A percentile compares a stretch with the other conserved stretches of the same genome.
phyloP scores from a whole-genome alignment of 1,139 yeast genomes.

The Geotrichum bryndzae region DNA sequence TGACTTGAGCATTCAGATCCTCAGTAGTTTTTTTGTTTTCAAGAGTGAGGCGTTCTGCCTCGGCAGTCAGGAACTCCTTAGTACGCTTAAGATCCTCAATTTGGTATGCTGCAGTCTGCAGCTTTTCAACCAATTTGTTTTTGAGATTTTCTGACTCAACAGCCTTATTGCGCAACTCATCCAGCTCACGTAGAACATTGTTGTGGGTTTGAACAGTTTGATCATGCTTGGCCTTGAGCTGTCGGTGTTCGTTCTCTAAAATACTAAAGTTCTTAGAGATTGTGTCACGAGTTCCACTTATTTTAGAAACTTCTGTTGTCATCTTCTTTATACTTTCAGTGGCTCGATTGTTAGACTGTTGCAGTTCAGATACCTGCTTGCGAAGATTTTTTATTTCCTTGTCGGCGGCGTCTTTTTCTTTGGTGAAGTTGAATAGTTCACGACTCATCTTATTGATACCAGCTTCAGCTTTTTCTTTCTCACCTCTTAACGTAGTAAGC shows the following conservation, averaged over 20 bases:
- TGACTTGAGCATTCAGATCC: conserved; percentile 17
- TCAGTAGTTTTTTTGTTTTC: conserved; percentile 15
- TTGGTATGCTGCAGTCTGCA: conserved; percentile 30
- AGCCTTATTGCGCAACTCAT: conserved; percentile 22
- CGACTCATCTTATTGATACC: conserved; percentile 89
- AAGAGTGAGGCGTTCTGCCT: conserved; percentile 22
- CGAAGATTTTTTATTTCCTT: conserved; percentile 36
- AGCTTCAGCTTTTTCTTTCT: conserved; percentile 68
- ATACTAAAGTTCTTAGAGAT: conserved; percentile 14
- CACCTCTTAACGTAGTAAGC: conserved; percentile 39
- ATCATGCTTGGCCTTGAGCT: conserved; percentile 11
- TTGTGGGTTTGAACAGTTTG: conserved; percentile 4
- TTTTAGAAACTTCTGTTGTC: conserved; percentile 19
- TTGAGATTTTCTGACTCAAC: conserved; percentile 28
- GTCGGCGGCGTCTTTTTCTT: conserved; percentile 52
- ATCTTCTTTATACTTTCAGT: conserved; percentile 18
- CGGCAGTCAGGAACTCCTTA: conserved; percentile 19
- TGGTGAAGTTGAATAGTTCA: conserved; percentile 63
- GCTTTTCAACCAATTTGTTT: conserved; percentile 31
- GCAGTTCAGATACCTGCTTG: conserved; percentile 24
- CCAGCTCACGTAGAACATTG: conserved; percentile 21
- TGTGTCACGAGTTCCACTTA: conserved; percentile 16
- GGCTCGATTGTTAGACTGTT: conserved; percentile 19
- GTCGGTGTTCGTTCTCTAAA: conserved; percentile 15
- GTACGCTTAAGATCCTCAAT: conserved; percentile 25